Base-by-base conservation (phyloP, 1,284 basidiomycete genomes). In the Rhizoctonia solani region DNA sequence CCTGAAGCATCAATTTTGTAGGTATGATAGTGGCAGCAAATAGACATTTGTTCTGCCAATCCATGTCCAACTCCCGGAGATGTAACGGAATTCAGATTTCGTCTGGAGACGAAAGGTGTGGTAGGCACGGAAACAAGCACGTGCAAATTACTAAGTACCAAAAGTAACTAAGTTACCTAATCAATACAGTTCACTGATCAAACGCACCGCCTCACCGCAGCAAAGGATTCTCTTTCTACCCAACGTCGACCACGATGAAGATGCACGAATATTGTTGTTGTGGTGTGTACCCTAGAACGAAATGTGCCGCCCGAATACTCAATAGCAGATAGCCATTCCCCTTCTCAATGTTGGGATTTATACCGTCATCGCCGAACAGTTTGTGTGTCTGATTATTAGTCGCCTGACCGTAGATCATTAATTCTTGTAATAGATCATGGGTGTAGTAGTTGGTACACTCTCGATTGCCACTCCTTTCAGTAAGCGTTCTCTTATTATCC, bases 291-390 rank as follows among this genome's bases (percentile, higher is more conserved):
- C 23, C 5, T 21, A 9, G 21, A 42, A 4, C 27, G 9, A 30
- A 19, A 11, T 25, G 21, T 25, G 11, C n/a, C 3, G 25, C 4
- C 14, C 21, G 23, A 5, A 6, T 23, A 13, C 46, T 49, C 6
- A 49, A 25, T 49, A 14, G 8, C 19, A 32, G n/a, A 89, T 88
- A 74, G 93, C 93, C 55, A 88, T 95, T 70, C 93, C 93, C 3
- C 79, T 92, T 58, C 82, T 93, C 70, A 95, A 96, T 78, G 83
- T 87, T 69, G 94, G 94, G 37, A 90, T 95, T 65, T 95, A 95
- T 73, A 77, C 84, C n/a, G 83, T 89, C 42, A 77, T 96, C 54
- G 75, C 80, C 0, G 91, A 95, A 75, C 93, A 95, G 77, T 81
- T 90, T 53, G 79, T 79, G 52, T 68, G 77, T 72, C 16, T 37